Base-by-base conservation (phyloP, 495 filamentous ascomycete genomes). In the Articulospora tetracladia region DNA sequence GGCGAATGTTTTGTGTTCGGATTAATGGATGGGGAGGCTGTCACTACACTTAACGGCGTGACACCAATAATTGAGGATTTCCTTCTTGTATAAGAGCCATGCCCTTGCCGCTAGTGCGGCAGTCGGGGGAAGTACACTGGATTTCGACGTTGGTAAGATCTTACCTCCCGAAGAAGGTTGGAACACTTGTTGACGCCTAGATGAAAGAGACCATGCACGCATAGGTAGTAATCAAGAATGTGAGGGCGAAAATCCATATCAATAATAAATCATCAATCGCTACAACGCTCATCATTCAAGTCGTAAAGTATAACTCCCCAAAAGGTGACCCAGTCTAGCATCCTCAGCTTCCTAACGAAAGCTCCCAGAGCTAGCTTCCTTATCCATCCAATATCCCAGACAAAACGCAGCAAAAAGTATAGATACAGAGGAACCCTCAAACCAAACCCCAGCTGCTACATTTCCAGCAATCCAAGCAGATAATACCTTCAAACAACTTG, bases 261-360 rank as follows among this genome's bases (percentile, higher is more conserved):
- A 44, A 44, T 44, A 11, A 44, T 3, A 3, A 44, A 44, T 44
- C 39, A 44, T 44, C 39, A 44, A 12, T 44, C 62, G 57, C 57
- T 60, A 56, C 59, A 57, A 53, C 57, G 62, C 57, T 60, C 53
- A 50, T 64, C 62, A 65, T 61, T n/a, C 30, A 65, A 59, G 49
- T 61, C 63, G 56, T 65, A 61, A 57, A n/a, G 34, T 24, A 41
- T 8, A 50, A 53, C 28, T 25, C 22, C 49, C 7, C 53, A 28
- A 19, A 36, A 20, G 6, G 28, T 26, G 39, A 20, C 28, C 25
- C 50, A 56, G 26, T 30, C 28, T 13, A 32, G 13, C 27, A 24
- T 25, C 15, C 27, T 24, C 27, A 54, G 24, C 12, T 54, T 54
- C 39, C 39, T 19, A n/a, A n/a, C 1, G 17, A 36, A 13, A 27